Conservation (phyloP, 805 yeast species). For the Lachancea lanzarotensis region DNA sequence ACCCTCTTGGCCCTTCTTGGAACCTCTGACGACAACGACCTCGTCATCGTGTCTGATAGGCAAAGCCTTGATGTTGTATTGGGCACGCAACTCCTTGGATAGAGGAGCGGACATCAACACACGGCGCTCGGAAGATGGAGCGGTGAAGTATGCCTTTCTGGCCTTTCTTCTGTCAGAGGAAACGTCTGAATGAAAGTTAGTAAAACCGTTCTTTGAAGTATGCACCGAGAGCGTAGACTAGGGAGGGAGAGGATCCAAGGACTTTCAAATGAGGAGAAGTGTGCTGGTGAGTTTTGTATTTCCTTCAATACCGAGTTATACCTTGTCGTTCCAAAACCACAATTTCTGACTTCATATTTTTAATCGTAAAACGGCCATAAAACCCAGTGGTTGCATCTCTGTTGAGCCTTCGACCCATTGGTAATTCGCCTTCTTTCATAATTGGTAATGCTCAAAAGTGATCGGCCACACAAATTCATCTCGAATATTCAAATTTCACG, state of each 20-base stretch:
- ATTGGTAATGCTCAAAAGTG: no score
- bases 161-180: conserved; percentile 98
- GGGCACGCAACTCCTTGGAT: conserved; percentile 96
- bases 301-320: no score
- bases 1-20: conserved; percentile 99
- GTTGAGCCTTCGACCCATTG: no score
- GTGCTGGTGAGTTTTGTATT: no score
- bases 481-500: not conserved
- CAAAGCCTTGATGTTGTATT: conserved; percentile 91
- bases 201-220: conserved; percentile 7
- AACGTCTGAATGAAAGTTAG: conserved; percentile 64
- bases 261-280: no score
- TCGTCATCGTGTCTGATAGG: conserved; percentile 98
- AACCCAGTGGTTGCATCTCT: no score
- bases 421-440: no score
- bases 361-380: no score
- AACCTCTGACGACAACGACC: conserved; percentile 94
- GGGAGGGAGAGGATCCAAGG: no score
- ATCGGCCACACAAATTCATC: no score
- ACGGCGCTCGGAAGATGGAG: conserved; percentile 96
- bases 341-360: no score
- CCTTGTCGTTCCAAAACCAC: no score
- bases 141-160: conserved; percentile 99
- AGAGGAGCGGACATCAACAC: conserved; percentile 94
- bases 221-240: not conserved